Percentiles rank a stretch among this genome's conserved stretches.
These are phyloP conservation scores for Phylloporus sp. DNA, from an alignment of 768 basidiomycete species.

Conservation along the genomic window DNA sequence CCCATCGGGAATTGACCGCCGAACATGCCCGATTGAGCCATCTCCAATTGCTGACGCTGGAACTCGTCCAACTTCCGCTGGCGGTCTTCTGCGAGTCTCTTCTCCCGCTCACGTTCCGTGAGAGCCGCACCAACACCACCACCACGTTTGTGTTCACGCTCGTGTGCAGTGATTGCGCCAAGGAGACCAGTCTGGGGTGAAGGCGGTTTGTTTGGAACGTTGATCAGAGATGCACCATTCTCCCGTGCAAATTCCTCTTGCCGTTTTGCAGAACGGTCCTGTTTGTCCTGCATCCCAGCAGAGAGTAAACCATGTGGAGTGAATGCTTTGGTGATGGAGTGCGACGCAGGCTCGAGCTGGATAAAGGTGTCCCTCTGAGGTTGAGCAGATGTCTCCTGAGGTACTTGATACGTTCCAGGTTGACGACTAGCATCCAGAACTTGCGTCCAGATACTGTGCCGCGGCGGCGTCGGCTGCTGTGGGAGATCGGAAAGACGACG, in stretches of 20 bases:
- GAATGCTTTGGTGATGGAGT: conserved; percentile 88
- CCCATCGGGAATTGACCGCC: conserved; percentile 40
- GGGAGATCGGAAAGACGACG: conserved; percentile 55
- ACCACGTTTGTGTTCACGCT: conserved; percentile 89
- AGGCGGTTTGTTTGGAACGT: conserved; percentile 92
- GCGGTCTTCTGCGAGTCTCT: conserved; percentile 84
- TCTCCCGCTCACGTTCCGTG: conserved; percentile 93
- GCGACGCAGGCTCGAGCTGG: conserved; percentile 64
- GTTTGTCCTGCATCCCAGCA: conserved; percentile 91
- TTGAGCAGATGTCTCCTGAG: conserved; percentile 32
- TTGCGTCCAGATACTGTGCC: conserved; percentile 83
- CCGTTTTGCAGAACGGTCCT: conserved; percentile 91
- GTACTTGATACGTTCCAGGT: conserved; percentile 36
- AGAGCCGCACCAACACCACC: conserved; percentile 93
- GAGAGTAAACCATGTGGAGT: conserved; percentile 92
- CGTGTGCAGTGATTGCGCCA: conserved; percentile 93
- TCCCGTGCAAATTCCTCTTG: conserved; percentile 94
- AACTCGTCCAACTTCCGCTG: conserved; percentile 90
- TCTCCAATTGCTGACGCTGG: conserved; percentile 84
- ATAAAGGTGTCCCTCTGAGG: conserved; percentile 54
- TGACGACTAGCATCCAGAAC: conserved; percentile 69
- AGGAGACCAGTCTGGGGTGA: conserved; percentile 93
- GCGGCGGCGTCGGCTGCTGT: conserved; percentile 41
- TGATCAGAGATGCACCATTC: conserved; percentile 85
- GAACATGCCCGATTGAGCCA: conserved; percentile 80